Percentiles rank a stretch among this genome's conserved stretches.
Evolutionary conservation across 1,139 yeast genomes (phyloP).

Genomic region (Suhomyces terraborum): DNA sequence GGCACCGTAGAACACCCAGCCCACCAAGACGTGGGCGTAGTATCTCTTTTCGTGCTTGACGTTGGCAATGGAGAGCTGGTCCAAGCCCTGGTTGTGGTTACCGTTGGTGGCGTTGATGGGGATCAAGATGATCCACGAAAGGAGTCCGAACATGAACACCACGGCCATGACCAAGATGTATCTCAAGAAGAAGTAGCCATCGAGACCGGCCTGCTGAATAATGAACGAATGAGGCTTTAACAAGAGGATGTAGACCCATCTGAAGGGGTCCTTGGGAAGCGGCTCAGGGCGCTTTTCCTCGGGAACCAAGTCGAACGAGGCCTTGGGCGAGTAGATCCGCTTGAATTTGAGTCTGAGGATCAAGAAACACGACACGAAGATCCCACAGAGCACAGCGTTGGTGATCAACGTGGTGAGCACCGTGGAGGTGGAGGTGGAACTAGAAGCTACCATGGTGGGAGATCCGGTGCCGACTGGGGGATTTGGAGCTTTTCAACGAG

Average conservation of each 20-base stretch:
- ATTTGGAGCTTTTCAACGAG: no score
- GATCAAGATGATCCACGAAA: slow-evolving; percentile 57
- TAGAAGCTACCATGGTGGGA: slow-evolving; percentile 21
- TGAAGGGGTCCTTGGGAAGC: slow-evolving; percentile 61
- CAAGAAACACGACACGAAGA: slow-evolving; percentile 55
- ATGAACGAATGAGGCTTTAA: slow-evolving; percentile 64
- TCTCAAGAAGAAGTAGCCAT: slow-evolving; percentile 70
- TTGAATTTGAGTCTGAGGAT: slow-evolving; percentile 55
- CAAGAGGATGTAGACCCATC: slow-evolving; percentile 60
- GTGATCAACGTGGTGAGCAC: slow-evolving; percentile 61
- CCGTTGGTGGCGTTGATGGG: slow-evolving; percentile 70
- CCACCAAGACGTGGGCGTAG: slow-evolving; percentile 82
- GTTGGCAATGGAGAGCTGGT: slow-evolving; percentile 77
- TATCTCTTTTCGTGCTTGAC: slow-evolving; percentile 58
- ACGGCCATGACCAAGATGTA: slow-evolving; percentile 51
- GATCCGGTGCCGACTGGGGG: not conserved
- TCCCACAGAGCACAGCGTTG: slow-evolving; percentile 55
- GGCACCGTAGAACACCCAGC: slow-evolving; percentile 76
- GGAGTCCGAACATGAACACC: slow-evolving; percentile 41
- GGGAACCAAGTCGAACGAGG: slow-evolving; percentile 57
- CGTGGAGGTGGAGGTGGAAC: slow-evolving; percentile 61
- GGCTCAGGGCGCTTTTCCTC: slow-evolving; percentile 64
- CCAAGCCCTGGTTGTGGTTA: slow-evolving; percentile 61
- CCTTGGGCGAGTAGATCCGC: slow-evolving; percentile 70
- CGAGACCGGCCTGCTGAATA: slow-evolving; percentile 73